Evolutionary conservation across 371 early-diverging fungal species (phyloP).

Genomic region (Paraphysoderma sedebokerense): DNA sequence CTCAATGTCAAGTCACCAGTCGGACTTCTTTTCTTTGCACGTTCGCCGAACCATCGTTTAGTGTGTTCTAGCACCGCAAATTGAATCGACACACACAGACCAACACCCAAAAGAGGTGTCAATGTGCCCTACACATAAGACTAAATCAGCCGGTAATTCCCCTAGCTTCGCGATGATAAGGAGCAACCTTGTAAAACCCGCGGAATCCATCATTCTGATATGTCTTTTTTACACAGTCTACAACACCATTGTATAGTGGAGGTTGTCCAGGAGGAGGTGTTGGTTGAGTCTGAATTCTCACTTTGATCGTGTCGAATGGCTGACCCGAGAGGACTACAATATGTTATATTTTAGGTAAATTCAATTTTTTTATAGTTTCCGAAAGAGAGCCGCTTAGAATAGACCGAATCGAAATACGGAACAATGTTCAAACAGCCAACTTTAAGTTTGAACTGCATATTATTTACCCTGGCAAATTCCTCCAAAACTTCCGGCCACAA

Average conservation of each 20-base stretch:
- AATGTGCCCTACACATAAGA: slow-evolving; percentile 17
- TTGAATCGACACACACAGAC: slow-evolving; percentile 36
- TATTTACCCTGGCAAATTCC: slow-evolving; percentile 36
- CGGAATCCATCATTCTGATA: slow-evolving; percentile 19
- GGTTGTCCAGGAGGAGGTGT: too few relatives aligned
- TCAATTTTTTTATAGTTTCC: too few relatives aligned
- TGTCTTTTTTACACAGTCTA: slow-evolving; percentile 26
- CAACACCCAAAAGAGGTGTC: slow-evolving; percentile 30
- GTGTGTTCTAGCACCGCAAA: slow-evolving; percentile 26
- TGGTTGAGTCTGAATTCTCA: slow-evolving; percentile 30
- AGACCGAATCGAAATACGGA: too few relatives aligned
- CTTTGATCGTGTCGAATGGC: slow-evolving; percentile 36
- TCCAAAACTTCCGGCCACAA: slow-evolving; percentile 29
- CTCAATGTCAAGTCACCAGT: slow-evolving; percentile 9
- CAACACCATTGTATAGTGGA: slow-evolving; percentile 17
- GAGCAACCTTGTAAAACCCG: slow-evolving; percentile 30
- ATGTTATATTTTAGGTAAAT: too few relatives aligned
- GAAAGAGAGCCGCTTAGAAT: too few relatives aligned
- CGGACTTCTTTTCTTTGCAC: slow-evolving; percentile 6
- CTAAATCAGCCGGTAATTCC: not conserved
- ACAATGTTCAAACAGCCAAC: too few relatives aligned
- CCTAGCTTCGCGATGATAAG: not conserved
- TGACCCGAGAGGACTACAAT: not conserved
- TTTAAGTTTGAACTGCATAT: too few relatives aligned
- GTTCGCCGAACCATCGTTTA: slow-evolving; percentile 24